phyloP scores from a whole-genome alignment of 306 rosid species.

The Corylus heterophylla region DNA sequence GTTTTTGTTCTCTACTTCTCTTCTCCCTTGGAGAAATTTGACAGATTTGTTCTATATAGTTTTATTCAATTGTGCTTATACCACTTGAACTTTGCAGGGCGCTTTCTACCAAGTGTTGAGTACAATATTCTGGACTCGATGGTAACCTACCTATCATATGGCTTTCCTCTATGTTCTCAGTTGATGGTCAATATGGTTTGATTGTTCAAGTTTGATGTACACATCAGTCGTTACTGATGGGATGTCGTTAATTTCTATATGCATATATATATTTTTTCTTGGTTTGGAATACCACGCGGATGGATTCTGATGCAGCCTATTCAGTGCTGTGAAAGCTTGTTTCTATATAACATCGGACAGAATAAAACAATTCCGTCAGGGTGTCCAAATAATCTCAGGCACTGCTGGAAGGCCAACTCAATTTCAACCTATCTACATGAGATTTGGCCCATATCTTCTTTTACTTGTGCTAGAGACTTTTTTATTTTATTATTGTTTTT shows the following conservation, averaged over 20 bases:
- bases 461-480: too few relatives aligned
- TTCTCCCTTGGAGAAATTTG: neutral
- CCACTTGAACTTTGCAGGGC: constrained; percentile 47
- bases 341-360: neutral
- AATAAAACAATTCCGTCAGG: neutral
- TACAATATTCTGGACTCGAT: constrained; percentile 18
- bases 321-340: neutral
- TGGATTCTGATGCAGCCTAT: neutral
- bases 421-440: neutral
- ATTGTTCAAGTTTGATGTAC: constrained; percentile 20
- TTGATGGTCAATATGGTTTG: constrained; percentile 1
- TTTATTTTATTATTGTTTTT: too few relatives aligned
- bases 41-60: neutral
- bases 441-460: neutral
- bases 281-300: too few relatives aligned
- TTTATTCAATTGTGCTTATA: neutral
- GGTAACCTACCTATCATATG: constrained; percentile 2
- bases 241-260: constrained; percentile 2
- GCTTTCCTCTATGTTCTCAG: constrained; percentile 11
- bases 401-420: neutral
- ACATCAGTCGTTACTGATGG: constrained; percentile 15
- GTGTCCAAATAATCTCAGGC: neutral
- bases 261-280: too few relatives aligned
- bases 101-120: constrained; percentile 47
- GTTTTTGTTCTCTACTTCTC: constrained; percentile 9